These are phyloP conservation scores for Didymella exigua DNA, from an alignment of 2,329 filamentous ascomycete genomes.

Conservation along the genomic window DNA sequence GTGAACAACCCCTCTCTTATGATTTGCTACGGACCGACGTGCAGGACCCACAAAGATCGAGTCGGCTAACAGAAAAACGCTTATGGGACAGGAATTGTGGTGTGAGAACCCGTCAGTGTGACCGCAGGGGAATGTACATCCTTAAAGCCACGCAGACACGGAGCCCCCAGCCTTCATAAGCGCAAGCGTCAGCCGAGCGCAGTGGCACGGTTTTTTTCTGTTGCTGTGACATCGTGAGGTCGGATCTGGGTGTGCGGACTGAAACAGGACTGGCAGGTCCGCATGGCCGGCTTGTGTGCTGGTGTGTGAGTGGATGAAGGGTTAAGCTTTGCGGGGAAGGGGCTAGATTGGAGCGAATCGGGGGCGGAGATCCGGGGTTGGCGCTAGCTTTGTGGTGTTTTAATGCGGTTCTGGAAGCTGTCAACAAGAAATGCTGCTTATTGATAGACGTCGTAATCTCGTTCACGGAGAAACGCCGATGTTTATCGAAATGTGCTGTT, in stretches of 20 bases:
- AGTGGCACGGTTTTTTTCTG: constrained; percentile 3
- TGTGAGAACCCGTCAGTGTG: background rate
- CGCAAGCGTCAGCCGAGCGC: background rate
- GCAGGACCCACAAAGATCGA: background rate
- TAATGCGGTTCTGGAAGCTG: constrained; percentile 4
- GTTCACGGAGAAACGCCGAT: constrained; percentile 2
- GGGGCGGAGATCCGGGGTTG: constrained; percentile 6
- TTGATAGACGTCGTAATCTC: background rate
- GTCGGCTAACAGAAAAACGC: constrained; percentile 4
- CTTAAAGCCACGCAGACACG: constrained; percentile 2
- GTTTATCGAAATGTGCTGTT: background rate
- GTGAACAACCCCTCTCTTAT: background rate
- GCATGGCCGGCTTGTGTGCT: background rate
- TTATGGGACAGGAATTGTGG: background rate
- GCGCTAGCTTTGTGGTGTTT: background rate
- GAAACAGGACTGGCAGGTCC: constrained; percentile 12
- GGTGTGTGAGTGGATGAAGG: constrained; percentile 1
- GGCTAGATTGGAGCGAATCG: constrained; percentile 7
- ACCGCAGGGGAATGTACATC: background rate
- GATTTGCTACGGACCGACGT: background rate
- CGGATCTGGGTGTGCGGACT: constrained; percentile 8
- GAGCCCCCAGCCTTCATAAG: background rate
- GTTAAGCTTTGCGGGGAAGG: constrained; percentile 18
- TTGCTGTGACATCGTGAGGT: constrained; percentile 8
- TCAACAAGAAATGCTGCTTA: background rate